Percentiles rank a stretch among this genome's conserved stretches.
Evolutionary conservation across 768 basidiomycete genomes (phyloP).

Genomic region (Suillus paluster): DNA sequence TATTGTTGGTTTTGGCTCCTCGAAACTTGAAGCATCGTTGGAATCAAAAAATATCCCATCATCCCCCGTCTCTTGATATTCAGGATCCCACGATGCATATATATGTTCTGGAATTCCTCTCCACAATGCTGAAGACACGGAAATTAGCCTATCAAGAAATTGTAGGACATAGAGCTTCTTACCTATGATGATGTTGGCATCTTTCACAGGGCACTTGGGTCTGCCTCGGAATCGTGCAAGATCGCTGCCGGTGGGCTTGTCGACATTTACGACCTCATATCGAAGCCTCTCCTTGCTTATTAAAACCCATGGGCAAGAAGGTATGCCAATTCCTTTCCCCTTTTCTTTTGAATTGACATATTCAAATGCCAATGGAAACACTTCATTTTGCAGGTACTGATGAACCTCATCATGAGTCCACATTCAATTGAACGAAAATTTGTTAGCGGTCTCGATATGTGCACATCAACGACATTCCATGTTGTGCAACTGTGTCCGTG

Average conservation of each 20-base stretch:
- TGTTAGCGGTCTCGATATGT: background rate
- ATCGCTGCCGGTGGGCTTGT: background rate
- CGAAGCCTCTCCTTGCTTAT: conserved; percentile 8
- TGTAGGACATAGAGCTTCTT: background rate
- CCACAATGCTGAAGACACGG: background rate
- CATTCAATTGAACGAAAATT: background rate
- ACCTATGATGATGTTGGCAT: conserved; percentile 9
- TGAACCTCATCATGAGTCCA: background rate
- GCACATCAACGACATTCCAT: background rate
- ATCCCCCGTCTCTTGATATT: background rate
- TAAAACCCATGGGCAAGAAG: background rate
- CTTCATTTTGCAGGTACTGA: background rate
- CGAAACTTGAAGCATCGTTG: background rate
- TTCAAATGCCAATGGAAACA: background rate
- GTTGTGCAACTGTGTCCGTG: background rate
- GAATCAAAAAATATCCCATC: background rate
- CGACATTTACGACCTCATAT: background rate
- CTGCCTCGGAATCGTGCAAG: conserved; percentile 3
- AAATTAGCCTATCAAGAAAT: background rate
- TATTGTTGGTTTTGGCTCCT: background rate
- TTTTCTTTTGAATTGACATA: background rate
- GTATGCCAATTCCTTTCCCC: conserved; percentile 1
- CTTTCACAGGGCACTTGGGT: background rate
- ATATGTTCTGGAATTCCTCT: background rate
- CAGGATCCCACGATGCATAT: conserved; percentile 10